Evolutionary conservation across 2,329 filamentous ascomycete genomes (phyloP).

Genomic region (Camillea tinctor): DNA sequence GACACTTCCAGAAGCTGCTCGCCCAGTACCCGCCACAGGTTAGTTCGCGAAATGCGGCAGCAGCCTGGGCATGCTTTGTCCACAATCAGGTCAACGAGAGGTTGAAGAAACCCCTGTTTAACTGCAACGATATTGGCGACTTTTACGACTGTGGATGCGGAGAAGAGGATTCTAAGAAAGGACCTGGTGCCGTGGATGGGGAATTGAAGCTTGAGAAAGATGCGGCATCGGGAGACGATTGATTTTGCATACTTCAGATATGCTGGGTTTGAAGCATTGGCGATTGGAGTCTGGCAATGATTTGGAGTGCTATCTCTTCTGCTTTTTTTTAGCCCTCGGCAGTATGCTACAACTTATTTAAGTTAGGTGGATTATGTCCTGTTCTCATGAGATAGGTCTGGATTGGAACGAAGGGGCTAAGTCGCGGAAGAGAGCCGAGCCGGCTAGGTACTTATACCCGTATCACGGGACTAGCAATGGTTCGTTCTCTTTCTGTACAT

Average conservation of each 20-base stretch:
- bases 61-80: slow-evolving; percentile 66
- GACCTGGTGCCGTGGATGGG: slow-evolving; percentile 17
- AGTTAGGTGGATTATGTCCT: not conserved
- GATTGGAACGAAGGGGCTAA: no score
- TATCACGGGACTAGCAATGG: no score
- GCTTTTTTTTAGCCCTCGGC: not conserved
- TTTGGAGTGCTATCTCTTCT: not conserved
- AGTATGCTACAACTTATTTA: not conserved
- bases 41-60: slow-evolving; percentile 60
- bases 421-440: no score
- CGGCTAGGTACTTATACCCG: no score
- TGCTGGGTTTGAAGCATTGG: not conserved
- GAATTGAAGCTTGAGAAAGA: slow-evolving; percentile 31
- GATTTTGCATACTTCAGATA: not conserved
- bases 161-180: slow-evolving; percentile 55
- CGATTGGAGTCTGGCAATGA: not conserved
- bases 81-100: slow-evolving; percentile 68
- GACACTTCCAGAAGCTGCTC: slow-evolving; percentile 64
- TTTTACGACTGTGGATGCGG: slow-evolving; percentile 72
- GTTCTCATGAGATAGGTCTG: not conserved
- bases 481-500: no score
- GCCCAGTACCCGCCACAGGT: slow-evolving; percentile 64
- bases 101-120: slow-evolving; percentile 60
- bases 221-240: slow-evolving; percentile 6
- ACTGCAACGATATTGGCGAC: slow-evolving; percentile 67